Base-by-base conservation (phyloP, 2,329 filamentous ascomycete species). In the Trichoderma arundinaceum region DNA sequence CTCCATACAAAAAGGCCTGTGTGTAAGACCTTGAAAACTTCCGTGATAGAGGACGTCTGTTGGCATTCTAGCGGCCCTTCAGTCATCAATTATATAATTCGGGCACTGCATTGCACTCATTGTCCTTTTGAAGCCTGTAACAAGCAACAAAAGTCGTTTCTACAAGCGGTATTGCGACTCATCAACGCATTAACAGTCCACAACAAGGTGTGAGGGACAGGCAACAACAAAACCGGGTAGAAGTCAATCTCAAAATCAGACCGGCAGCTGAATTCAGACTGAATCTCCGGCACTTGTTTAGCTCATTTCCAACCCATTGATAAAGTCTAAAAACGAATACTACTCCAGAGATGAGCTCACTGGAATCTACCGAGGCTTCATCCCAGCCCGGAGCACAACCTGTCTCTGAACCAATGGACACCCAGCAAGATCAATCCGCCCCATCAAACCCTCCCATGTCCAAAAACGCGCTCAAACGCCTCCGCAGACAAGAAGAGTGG, bases 401-500 rank as follows among this genome's bases (percentile, higher is more conserved):
- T 22, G 33, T 22, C 22, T 48, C 66, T 3, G 52, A 65, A 43
- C 53, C 60, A 17, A 48, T 49, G n/a, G 48, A 52, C 46, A 49
- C 9, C 19, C 43, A 15, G 51, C 48, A 53, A 51, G 38, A 48
- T 19, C 48, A 53, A 44, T 2, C 52, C 39, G 13, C 52, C 6
- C n/a, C 57, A 19, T 65, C 53, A 43, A 65, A 72, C 19, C 49
- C 53, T 2, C 70, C 71, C 22, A 69, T 97, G 59, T 97, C 94
- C 17, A 98, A 98, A 74, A 96, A 90, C 73, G 90, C 94, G 71
- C 81, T 90, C 67, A 97, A 96, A 78, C 94, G 92, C 74, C 81
- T 92, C 60, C 87, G 85, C 67, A 88, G 88, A 64, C 84, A 87
- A 69, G 84, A 91, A 74, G 82, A 86, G 74, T 96, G 92, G 90